Evolutionary conservation across 768 basidiomycete species (phyloP).

Genomic region (Russula vinacea): DNA sequence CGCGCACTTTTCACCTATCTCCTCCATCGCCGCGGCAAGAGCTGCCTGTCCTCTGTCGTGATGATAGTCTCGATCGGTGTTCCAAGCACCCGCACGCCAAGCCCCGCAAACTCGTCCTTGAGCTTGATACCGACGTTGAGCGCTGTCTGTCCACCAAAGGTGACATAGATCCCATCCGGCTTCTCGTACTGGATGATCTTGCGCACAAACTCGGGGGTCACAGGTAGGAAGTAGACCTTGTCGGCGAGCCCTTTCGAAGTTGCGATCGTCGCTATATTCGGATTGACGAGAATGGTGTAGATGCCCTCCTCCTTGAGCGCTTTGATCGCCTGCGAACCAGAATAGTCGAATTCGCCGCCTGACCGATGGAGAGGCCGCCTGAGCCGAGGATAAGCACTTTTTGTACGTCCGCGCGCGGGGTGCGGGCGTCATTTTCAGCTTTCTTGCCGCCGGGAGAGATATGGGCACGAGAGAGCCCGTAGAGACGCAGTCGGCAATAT

Average conservation of each 20-base stretch:
- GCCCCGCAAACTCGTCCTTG: conserved; percentile 88
- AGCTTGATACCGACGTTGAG: conserved; percentile 95
- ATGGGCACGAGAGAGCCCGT: conserved; percentile 54
- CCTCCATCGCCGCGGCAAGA: conserved; percentile 94
- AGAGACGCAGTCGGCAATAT: conserved; percentile 68
- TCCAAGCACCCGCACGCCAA: conserved; percentile 92
- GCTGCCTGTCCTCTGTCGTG: conserved; percentile 91
- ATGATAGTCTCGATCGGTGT: conserved; percentile 98
- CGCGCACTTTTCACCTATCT: conserved; percentile 94
- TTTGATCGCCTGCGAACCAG: conserved; percentile 98
- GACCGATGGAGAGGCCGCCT: conserved; percentile 95
- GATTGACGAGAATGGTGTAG: conserved; percentile 97
- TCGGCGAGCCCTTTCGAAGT: conserved; percentile 97
- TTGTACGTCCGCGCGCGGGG: conserved; percentile 71
- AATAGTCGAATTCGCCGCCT: conserved; percentile 99
- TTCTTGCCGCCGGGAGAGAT: conserved; percentile 71
- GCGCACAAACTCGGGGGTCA: conserved; percentile 79
- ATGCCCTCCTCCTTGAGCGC: conserved; percentile 98
- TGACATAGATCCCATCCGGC: conserved; percentile 98
- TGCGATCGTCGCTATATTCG: conserved; percentile 98
- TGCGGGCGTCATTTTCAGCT: conserved; percentile 71
- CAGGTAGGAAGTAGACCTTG: conserved; percentile 99
- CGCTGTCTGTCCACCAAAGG: conserved; percentile 91
- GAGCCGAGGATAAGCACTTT: conserved; percentile 98
- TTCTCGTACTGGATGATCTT: conserved; percentile 95